A percentile compares a stretch with the other conserved stretches of the same genome.
phyloP scores from a whole-genome alignment of 768 basidiomycete genomes.

The Phanerodontia chrysosporium region DNA sequence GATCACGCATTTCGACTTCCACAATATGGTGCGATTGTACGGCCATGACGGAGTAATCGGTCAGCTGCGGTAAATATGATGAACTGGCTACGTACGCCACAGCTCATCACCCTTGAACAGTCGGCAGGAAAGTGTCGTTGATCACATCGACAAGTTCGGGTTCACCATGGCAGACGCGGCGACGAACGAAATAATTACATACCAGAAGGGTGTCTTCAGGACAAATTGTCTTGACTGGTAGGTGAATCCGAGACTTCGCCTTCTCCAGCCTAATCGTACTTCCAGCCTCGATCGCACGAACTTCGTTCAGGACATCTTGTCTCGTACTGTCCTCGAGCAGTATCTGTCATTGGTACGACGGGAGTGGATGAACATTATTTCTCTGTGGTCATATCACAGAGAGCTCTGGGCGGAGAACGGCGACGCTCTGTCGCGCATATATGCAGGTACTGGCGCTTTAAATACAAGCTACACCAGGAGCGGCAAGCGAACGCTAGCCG shows the following conservation, averaged over 20 bases:
- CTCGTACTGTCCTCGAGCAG: constrained; percentile 73
- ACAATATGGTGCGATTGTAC: constrained; percentile 69
- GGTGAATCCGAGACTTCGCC: background rate
- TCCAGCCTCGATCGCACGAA: constrained; percentile 92
- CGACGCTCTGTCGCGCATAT: constrained; percentile 88
- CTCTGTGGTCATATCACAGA: constrained; percentile 83
- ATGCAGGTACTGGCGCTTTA: constrained; percentile 89
- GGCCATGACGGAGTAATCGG: constrained; percentile 85
- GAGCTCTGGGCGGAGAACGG: constrained; percentile 98
- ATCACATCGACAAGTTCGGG: constrained; percentile 74
- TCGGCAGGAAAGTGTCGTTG: constrained; percentile 52
- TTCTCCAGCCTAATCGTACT: background rate
- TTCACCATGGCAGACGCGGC: constrained; percentile 77
- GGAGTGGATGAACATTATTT: constrained; percentile 65
- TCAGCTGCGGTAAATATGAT: constrained; percentile 54
- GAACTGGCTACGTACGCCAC: background rate
- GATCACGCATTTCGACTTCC: constrained; percentile 94
- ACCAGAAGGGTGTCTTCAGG: constrained; percentile 88
- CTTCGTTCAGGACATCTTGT: constrained; percentile 93
- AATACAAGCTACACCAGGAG: constrained; percentile 95
- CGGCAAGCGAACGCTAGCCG: constrained; percentile 90
- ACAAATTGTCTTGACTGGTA: constrained; percentile 96
- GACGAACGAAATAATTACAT: constrained; percentile 70
- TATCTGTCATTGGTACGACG: constrained; percentile 77
- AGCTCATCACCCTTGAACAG: no score